Conservation (phyloP, 352 stramenopile genomes). For the Phytophthora ramorum region DNA sequence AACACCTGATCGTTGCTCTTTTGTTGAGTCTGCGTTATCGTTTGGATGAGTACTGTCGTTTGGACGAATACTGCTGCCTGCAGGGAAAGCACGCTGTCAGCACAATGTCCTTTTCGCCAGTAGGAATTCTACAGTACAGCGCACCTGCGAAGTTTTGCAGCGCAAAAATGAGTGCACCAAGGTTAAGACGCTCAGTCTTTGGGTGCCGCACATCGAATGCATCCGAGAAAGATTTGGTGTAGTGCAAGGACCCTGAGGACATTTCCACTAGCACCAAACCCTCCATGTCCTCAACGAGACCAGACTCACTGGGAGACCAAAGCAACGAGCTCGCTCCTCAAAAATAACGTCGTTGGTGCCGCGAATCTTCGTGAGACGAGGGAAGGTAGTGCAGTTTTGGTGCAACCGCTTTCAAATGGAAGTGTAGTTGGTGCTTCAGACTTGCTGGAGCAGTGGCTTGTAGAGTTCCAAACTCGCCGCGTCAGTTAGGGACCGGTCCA, state of each 20-base stretch:
- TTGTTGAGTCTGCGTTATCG: constrained; percentile 5
- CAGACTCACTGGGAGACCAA: neutral
- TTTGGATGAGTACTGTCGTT: constrained; percentile 21
- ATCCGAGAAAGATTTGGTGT: constrained; percentile 55
- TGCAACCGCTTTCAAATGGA: constrained; percentile 12
- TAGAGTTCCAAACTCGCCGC: neutral
- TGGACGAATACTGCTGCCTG: constrained; percentile 34
- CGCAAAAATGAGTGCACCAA: constrained; percentile 67
- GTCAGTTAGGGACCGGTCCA: neutral
- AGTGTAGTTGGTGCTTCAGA: neutral
- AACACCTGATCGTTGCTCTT: neutral
- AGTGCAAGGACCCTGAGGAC: constrained; percentile 56
- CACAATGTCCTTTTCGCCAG: neutral
- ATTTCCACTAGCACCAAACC: constrained; percentile 60
- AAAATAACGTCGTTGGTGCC: constrained; percentile 16
- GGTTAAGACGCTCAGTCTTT: constrained; percentile 66
- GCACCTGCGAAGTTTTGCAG: constrained; percentile 65
- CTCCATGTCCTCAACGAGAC: constrained; percentile 47
- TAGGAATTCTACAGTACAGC: neutral
- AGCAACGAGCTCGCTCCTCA: neutral
- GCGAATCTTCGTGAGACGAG: constrained; percentile 2
- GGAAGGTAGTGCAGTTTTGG: neutral
- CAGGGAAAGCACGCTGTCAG: neutral
- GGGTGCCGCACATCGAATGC: constrained; percentile 57
- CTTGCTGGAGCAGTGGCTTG: neutral